phyloP scores from a whole-genome alignment of 2,329 filamentous ascomycete species.

The Fusarium graminum region DNA sequence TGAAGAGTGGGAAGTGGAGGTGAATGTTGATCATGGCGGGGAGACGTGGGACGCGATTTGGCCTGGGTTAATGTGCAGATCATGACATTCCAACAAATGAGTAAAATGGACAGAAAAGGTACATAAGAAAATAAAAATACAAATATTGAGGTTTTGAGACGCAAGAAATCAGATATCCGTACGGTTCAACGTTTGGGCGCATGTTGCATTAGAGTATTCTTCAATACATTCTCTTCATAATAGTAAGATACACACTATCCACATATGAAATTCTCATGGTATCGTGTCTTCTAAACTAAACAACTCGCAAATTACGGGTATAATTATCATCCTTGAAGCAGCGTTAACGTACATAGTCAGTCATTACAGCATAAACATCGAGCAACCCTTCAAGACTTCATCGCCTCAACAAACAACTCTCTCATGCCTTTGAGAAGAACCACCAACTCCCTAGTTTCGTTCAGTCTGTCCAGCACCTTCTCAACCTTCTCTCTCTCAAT shows the following conservation, averaged over 20 bases:
- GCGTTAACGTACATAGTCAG: constrained; percentile 25
- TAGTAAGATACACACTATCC: background rate
- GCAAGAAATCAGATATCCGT: background rate
- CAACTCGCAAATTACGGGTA: background rate
- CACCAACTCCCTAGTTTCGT: constrained; percentile 81
- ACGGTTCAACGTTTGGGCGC: background rate
- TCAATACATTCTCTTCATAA: background rate
- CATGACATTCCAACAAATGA: constrained; percentile 5
- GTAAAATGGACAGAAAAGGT: too few relatives aligned
- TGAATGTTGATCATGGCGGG: constrained; percentile 35
- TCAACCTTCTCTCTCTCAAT: constrained; percentile 84
- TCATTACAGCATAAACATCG: constrained; percentile 19
- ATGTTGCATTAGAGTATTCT: background rate
- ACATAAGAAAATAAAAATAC: background rate
- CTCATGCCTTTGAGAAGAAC: constrained; percentile 85
- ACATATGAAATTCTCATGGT: background rate
- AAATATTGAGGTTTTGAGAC: too few relatives aligned
- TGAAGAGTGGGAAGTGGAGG: constrained; percentile 37
- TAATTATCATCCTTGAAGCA: constrained; percentile 22
- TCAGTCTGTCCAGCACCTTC: constrained; percentile 80
- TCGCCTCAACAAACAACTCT: constrained; percentile 78
- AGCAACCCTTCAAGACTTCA: constrained; percentile 61
- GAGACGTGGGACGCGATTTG: constrained; percentile 42
- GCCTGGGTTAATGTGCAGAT: constrained; percentile 5
- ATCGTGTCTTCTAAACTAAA: background rate